Conservation (phyloP, 306 rosid genomes). For the Trichosanthes truncata region DNA sequence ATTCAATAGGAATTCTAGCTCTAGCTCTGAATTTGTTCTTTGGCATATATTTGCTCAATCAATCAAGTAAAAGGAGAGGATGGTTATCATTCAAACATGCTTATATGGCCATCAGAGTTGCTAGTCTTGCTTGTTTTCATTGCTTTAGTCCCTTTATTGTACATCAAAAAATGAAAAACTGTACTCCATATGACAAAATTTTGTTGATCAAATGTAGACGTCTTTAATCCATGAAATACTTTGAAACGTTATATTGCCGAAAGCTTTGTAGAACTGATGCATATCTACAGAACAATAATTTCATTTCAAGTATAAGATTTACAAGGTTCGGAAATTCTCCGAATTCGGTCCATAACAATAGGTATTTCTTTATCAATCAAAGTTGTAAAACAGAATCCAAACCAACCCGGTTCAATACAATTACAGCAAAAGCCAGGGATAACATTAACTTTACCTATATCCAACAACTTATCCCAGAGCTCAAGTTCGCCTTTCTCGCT, state of each 20-base stretch:
- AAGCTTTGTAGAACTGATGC: background rate
- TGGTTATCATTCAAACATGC: background rate
- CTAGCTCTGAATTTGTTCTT: background rate
- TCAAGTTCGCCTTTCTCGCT: constrained; percentile 90
- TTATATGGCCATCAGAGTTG: background rate
- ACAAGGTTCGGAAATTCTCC: constrained; percentile 39
- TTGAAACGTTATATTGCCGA: background rate
- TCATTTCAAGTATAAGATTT: constrained; percentile 39
- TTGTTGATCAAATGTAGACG: background rate
- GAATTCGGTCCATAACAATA: constrained; percentile 59
- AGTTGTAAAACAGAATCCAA: constrained; percentile 61
- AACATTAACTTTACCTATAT: constrained; percentile 57
- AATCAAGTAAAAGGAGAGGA: background rate
- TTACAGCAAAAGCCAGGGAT: constrained; percentile 83
- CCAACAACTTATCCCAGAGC: constrained; percentile 84
- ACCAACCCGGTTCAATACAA: constrained; percentile 93
- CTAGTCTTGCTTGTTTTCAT: background rate
- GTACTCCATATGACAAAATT: background rate
- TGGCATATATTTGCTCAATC: background rate
- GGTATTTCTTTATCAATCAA: constrained; percentile 59
- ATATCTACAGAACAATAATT: background rate
- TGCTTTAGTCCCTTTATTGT: background rate
- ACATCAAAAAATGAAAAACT: background rate
- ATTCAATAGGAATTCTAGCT: background rate
- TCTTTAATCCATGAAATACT: background rate